phyloP scores from a whole-genome alignment of 2,329 filamentous ascomycete species.

The Colletotrichum agaves region DNA sequence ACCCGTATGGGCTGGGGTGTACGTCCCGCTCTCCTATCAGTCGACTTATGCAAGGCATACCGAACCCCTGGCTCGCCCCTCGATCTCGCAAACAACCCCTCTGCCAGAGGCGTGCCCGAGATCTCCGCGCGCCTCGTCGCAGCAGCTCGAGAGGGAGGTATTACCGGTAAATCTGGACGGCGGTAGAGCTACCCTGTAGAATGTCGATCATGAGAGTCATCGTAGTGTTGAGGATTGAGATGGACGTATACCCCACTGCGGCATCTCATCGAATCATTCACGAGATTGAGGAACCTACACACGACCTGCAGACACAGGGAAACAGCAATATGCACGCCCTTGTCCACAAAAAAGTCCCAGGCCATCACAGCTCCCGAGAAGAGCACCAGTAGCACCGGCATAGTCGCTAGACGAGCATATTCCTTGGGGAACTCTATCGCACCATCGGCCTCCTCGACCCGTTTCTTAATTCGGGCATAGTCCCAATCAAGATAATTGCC shows the following conservation, averaged over 20 bases:
- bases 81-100: neutral
- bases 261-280: neutral
- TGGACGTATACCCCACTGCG: constrained; percentile 45
- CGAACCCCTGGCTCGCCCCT: too few species aligned
- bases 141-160: neutral
- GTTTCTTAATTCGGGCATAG: constrained; percentile 41
- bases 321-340: constrained; percentile 40
- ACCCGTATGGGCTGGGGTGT: neutral
- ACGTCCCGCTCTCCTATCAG: neutral
- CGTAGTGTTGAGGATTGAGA: constrained; percentile 46
- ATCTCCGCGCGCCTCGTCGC: neutral
- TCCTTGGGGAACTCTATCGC: constrained; percentile 42
- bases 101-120: neutral
- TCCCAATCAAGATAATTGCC: constrained; percentile 47
- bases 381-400: constrained; percentile 41
- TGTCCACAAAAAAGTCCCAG: constrained; percentile 45
- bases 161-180: neutral
- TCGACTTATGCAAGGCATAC: neutral
- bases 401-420: constrained; percentile 42
- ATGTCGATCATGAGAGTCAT: constrained; percentile 48
- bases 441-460: neutral
- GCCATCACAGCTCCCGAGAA: constrained; percentile 42
- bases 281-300: constrained; percentile 30
- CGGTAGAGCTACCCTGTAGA: constrained; percentile 38
- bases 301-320: constrained; percentile 42